Conservation (phyloP, 2,329 filamentous ascomycete species). For the Monilinia vaccinii-corymbosi region DNA sequence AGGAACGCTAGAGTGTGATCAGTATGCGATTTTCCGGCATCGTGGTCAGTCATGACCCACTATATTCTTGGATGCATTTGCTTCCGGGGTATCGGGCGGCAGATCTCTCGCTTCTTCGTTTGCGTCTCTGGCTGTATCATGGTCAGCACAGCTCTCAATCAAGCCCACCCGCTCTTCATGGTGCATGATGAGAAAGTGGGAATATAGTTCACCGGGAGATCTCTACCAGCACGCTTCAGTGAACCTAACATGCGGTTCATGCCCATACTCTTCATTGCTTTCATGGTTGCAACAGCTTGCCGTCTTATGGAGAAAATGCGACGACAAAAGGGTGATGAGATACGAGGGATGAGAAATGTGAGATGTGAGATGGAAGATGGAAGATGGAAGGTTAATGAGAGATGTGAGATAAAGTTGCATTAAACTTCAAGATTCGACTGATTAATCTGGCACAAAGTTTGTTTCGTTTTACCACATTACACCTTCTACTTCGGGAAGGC, state of each 20-base stretch:
- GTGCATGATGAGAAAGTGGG: neutral
- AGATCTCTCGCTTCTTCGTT: slow-evolving; percentile 19
- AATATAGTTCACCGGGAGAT: slow-evolving; percentile 13
- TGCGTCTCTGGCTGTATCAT: slow-evolving; percentile 11
- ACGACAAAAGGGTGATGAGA: no score
- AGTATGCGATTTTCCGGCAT: slow-evolving; percentile 13
- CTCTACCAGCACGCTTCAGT: slow-evolving; percentile 25
- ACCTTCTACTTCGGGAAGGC: no score
- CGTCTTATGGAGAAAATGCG: neutral
- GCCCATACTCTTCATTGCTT: slow-evolving; percentile 29
- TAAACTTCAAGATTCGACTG: neutral
- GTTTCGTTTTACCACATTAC: neutral
- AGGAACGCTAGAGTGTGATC: slow-evolving; percentile 49
- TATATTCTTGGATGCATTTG: slow-evolving; percentile 54
- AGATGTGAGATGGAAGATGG: no score
- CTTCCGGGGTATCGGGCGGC: slow-evolving; percentile 53
- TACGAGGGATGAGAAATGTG: no score
- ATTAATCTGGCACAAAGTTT: neutral
- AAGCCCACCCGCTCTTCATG: neutral
- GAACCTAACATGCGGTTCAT: slow-evolving; percentile 29
- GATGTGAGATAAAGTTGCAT: no score
- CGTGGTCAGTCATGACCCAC: slow-evolving; percentile 38
- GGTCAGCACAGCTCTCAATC: neutral
- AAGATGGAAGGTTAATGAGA: no score
- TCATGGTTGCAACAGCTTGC: slow-evolving; percentile 20